phyloP scores from a whole-genome alignment of 1,139 yeast species.

The Hansenula anomala region DNA sequence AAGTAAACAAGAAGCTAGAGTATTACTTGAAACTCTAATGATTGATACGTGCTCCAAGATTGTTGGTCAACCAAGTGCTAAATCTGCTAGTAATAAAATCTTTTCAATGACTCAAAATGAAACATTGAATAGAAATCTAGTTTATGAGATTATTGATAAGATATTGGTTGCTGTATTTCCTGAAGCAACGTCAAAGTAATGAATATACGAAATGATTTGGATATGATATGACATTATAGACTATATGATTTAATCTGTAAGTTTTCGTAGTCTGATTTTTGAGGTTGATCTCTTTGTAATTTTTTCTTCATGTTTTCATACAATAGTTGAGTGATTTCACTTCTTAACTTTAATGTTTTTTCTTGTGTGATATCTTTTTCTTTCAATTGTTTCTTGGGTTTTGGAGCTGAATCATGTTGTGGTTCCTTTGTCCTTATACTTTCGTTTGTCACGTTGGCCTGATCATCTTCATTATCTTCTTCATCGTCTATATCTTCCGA shows the following conservation, averaged over 20 bases:
- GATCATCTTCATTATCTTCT: not conserved
- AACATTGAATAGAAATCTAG: slow-evolving; percentile 58
- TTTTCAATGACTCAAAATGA: slow-evolving; percentile 75
- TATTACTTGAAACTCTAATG: slow-evolving; percentile 52
- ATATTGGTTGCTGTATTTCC: slow-evolving; percentile 40
- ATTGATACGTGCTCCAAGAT: slow-evolving; percentile 67
- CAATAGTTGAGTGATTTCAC: not conserved
- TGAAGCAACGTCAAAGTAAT: no score
- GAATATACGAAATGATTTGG: not conserved
- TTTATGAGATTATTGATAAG: slow-evolving; percentile 53
- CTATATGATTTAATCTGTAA: no score
- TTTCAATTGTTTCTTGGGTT: no score
- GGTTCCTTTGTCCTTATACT: not conserved
- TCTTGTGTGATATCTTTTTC: no score
- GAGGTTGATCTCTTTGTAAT: no score
- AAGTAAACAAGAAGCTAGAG: slow-evolving; percentile 55
- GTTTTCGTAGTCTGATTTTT: no score
- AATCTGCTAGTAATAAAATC: slow-evolving; percentile 53
- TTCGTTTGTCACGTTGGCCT: not conserved
- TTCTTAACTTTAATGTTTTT: not conserved
- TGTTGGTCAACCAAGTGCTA: slow-evolving; percentile 65
- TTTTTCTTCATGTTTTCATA: no score
- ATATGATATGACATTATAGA: no score
- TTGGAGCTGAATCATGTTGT: no score
- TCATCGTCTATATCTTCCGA: not conserved